Percentiles rank a stretch among this genome's conserved stretches.
These are phyloP conservation scores for Chondrostereum purpureum DNA, from an alignment of 1,284 basidiomycete genomes.

Conservation along the genomic window DNA sequence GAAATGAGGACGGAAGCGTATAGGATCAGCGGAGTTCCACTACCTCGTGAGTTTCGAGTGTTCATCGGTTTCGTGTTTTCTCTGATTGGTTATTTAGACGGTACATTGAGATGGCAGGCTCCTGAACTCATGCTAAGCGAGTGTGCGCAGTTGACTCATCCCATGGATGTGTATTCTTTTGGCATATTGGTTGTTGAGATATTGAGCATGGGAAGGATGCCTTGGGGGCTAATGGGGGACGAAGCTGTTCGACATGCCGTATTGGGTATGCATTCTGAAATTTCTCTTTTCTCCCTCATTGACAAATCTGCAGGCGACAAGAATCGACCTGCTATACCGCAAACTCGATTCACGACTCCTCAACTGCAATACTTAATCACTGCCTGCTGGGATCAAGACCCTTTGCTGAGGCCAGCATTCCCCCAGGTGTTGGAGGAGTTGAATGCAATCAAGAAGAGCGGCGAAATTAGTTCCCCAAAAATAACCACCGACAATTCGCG, in stretches of 20 bases:
- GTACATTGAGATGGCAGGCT: constrained; percentile 65
- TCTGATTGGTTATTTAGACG: too few relatives aligned
- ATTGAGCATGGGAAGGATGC: constrained; percentile 53
- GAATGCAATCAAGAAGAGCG: constrained; percentile 30
- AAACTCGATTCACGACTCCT: constrained; percentile 18
- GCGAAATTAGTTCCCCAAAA: too few relatives aligned
- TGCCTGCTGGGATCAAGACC: constrained; percentile 44
- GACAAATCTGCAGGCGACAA: constrained; percentile 38
- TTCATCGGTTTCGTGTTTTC: constrained; percentile 7
- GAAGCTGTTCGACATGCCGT: constrained; percentile 53
- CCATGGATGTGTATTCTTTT: constrained; percentile 70
- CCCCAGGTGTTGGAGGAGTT: constrained; percentile 34
- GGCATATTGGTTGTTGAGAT: constrained; percentile 69
- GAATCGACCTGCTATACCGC: constrained; percentile 45
- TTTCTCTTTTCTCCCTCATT: neutral
- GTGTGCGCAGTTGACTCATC: constrained; percentile 43
- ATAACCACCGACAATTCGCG: too few relatives aligned
- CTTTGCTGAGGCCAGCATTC: constrained; percentile 42
- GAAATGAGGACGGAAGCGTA: constrained; percentile 69
- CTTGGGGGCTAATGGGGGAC: constrained; percentile 58
- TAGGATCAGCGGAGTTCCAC: constrained; percentile 45
- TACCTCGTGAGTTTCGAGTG: constrained; percentile 42
- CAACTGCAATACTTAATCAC: constrained; percentile 33
- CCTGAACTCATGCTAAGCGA: constrained; percentile 61
- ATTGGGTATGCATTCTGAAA: constrained; percentile 36